Base-by-base conservation (phyloP, 345 rosid genomes). In the Durio zibethinus region DNA sequence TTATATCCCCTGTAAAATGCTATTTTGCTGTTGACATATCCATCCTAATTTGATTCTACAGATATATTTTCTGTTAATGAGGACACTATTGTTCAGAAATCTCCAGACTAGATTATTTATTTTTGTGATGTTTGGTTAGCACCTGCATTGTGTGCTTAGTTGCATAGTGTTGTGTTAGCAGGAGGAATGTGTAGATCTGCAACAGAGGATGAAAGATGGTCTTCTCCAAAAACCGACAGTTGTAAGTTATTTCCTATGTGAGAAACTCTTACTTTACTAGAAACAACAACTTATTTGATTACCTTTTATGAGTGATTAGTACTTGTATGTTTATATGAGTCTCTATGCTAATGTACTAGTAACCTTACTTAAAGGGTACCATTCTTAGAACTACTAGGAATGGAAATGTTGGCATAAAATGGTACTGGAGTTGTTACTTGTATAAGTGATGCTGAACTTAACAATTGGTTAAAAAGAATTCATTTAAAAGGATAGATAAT, bases 161-260 rank as follows among this genome's bases (percentile, higher is more conserved):
- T 73, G 64, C 31, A 2, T 54, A 54, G 18, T 56, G 76, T 56
- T 73, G 18, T 56, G 54, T 9, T 42, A 29, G 14, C 77, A 74
- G 77, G 77, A 74, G 7, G 67, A 74, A 62, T 74, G 77, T 43
- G 2, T 1, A 29, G 77, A 57, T 38, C 40, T 74, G 56, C 67
- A 20, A 27, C 52, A 74, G 25, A 74, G 54, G 54, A 62, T 74
- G 54, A 59, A 74, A 60, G 77, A 74, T 29, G 77, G 77, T 42
- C 40, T 60, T 56, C 50, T 74, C 36, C 40, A 27, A 18, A 74
- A 60, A 31, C 77, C 67, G 18, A 74, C 68, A 9, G 36, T 74
- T 5, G 77, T 74, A 60, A 74, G 77, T 60, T 56, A 38, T 56
- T 60, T 36, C 2, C 0, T 40, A 21, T 10, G 9, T 0, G 38